Evolutionary conservation across 495 filamentous ascomycete genomes (phyloP), one percentile per base, ranked within the genome.

Genomic region (Pseudevernia furfuracea): DNA sequence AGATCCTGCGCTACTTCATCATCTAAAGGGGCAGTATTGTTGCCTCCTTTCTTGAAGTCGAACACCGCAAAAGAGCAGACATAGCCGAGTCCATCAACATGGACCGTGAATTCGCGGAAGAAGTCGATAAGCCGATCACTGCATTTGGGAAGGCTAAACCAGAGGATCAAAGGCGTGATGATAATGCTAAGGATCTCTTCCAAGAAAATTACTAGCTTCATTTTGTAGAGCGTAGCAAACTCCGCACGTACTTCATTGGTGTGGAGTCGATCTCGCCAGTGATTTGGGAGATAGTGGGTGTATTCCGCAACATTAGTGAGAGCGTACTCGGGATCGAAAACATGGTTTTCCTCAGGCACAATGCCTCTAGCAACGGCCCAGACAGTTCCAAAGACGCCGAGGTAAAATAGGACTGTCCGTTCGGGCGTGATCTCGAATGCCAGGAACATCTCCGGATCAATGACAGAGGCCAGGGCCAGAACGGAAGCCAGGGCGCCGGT

Each of bases 1-100:
- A 89, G 82, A 71, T 90, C 92, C 63, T 74, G 79, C 39, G 74
- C 76, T 46, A 69, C 74, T 25, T 69, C 74, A 61, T 75, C 77
- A 36, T 63, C 63, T 52, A 70, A 71, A 58, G 68, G 75, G 34
- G 78, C 75, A 32, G 77, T 78, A 60, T 79, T 85, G 63, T 87
- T 86, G 23, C 82, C 77, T 34, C 86, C 89, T 70, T 89, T 92
- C 73, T 96, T 90, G 79, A 97, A 98, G 67, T 96, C 89, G 68
- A 98, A 98, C n/a, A 96, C 90, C 25, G 92, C 94, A 76, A 96
- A 97, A 19, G 90, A 95, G 74, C 94, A 98, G 25, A 97, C 89
- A 71, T 96, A 91, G 43, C 94, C 94, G 63, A 98, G 81, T 0
- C 94, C 94, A 76, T 98, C 95, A 15, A 98, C 91, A 69, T 97